Evolutionary conservation across 192 early-diverging fungal genomes (phyloP).

Genomic region (Lunasporangiospora selenospora): DNA sequence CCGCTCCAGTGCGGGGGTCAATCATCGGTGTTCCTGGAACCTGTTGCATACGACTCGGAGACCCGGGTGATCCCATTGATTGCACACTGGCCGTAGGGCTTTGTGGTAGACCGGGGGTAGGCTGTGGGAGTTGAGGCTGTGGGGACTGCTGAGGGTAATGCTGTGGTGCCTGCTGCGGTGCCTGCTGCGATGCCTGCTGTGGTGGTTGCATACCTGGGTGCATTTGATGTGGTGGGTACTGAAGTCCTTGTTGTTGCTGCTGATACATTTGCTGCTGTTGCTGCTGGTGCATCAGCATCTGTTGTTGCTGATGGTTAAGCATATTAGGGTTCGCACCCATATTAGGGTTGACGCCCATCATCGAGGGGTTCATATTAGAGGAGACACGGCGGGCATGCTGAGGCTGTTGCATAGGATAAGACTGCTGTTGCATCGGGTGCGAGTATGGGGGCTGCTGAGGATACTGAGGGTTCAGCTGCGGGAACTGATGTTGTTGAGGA

Average conservation of each 20-base stretch:
- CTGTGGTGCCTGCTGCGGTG: not conserved
- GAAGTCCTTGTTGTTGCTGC: constrained; percentile 29
- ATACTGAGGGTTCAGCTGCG: constrained; percentile 2
- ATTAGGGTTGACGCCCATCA: constrained; percentile 21
- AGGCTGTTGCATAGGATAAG: not conserved
- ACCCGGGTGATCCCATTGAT: constrained; percentile 35
- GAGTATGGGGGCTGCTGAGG: constrained; percentile 3
- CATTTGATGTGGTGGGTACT: constrained; percentile 41
- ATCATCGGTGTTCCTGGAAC: not conserved
- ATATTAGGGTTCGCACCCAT: constrained; percentile 10
- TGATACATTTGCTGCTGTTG: constrained; percentile 40
- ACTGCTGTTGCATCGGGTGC: constrained; percentile 17
- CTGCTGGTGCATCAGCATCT: constrained; percentile 20
- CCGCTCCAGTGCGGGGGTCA: constrained; percentile 14
- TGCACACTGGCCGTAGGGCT: constrained; percentile 34
- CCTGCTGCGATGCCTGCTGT: not conserved
- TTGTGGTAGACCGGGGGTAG: constrained; percentile 11
- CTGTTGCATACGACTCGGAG: constrained; percentile 6
- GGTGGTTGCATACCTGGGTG: constrained; percentile 1
- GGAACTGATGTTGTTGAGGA: not conserved
- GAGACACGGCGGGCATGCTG: constrained; percentile 20
- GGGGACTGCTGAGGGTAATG: not conserved
- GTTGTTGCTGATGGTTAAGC: constrained; percentile 28
- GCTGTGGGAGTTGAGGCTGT: constrained; percentile 19
- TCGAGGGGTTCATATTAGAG: constrained; percentile 14